phyloP scores from a whole-genome alignment of 164 flowering plant genomes.

The Stephania cephalantha region DNA sequence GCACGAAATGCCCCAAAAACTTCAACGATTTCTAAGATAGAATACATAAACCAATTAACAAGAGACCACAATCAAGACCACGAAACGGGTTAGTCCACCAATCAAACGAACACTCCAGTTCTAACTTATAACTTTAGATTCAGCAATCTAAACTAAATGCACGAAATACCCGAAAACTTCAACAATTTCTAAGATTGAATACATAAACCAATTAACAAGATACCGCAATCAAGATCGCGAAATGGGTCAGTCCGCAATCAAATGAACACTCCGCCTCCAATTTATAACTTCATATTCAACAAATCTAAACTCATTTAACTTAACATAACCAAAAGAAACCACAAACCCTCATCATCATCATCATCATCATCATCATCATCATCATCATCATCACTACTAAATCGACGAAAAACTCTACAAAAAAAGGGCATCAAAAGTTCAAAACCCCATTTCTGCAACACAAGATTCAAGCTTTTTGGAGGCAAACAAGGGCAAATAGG shows the following conservation, averaged over 20 bases:
- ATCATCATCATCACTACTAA: no score
- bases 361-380: no score
- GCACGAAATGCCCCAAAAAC: no score
- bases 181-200: no score
- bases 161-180: no score
- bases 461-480: not conserved
- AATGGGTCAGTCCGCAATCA: not conserved
- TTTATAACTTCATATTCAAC: not conserved
- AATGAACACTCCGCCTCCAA: not conserved
- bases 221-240: no score
- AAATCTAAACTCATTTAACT: not conserved
- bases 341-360: not conserved
- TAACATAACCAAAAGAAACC: not conserved
- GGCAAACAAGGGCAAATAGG: not conserved
- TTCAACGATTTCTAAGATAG: no score
- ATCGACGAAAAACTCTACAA: not conserved
- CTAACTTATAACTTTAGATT: not conserved
- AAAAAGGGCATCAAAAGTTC: not conserved
- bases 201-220: no score
- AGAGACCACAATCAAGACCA: no score
- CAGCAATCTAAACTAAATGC: not conserved
- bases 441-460: not conserved
- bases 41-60: no score
- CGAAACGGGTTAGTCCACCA: no score
- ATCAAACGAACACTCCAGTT: not conserved